Conservation (phyloP, 345 rosid genomes). For the Sonneratia caseolaris region DNA sequence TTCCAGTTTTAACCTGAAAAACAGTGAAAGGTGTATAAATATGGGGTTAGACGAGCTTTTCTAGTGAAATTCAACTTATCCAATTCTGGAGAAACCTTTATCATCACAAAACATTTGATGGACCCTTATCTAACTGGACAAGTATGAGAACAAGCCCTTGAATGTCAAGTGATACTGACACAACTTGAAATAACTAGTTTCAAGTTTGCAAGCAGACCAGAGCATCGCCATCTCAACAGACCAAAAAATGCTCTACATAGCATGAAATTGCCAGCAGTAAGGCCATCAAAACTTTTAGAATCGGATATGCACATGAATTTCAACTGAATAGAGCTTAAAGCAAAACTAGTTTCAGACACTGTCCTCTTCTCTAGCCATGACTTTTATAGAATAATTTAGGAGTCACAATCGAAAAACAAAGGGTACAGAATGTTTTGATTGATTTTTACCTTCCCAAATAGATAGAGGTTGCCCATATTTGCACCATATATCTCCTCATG, state of each 20-base stretch:
- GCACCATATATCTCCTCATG: slow-evolving; percentile 78
- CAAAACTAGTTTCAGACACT: not conserved
- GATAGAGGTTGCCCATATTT: slow-evolving; percentile 68
- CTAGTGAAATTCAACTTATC: not conserved
- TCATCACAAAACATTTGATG: not conserved
- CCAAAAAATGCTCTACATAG: too few relatives aligned
- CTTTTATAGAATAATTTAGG: not conserved
- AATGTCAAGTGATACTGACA: not conserved
- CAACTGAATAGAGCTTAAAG: not conserved
- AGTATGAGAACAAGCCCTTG: not conserved
- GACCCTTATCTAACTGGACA: not conserved
- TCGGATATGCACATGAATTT: not conserved
- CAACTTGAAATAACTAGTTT: not conserved
- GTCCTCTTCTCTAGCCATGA: not conserved
- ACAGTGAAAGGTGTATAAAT: not conserved
- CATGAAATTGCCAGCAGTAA: too few relatives aligned
- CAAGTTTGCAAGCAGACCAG: not conserved
- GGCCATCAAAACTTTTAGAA: not conserved
- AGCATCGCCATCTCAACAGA: too few relatives aligned
- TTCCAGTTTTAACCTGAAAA: slow-evolving; percentile 75
- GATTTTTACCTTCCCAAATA: slow-evolving; percentile 77
- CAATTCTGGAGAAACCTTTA: not conserved
- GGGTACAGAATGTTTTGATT: not conserved
- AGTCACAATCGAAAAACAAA: not conserved
- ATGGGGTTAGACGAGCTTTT: not conserved